Evolutionary conservation across 2,329 filamentous ascomycete genomes (phyloP).

Genomic region (Aureobasidium subglaciale): DNA sequence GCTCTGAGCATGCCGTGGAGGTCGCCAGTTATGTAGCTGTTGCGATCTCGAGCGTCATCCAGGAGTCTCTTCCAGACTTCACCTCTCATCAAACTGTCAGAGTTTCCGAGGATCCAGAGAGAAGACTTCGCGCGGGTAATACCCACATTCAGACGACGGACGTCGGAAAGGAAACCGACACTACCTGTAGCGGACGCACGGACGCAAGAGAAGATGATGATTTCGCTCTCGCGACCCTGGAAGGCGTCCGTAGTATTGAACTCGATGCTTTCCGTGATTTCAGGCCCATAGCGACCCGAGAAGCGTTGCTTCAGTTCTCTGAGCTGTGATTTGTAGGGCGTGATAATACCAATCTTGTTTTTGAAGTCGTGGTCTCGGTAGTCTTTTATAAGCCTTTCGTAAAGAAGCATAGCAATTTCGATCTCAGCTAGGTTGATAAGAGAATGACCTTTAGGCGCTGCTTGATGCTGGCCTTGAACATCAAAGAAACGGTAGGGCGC

Average conservation of each 20-base stretch:
- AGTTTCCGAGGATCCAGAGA: conserved; percentile 92
- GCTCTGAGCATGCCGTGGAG: conserved; percentile 48
- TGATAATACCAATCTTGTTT: conserved; percentile 92
- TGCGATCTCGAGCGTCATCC: conserved; percentile 66
- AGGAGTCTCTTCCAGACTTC: conserved; percentile 88
- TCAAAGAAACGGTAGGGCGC: conserved; percentile 97
- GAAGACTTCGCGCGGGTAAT: conserved; percentile 94
- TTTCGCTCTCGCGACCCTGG: conserved; percentile 90
- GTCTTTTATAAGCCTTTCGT: conserved; percentile 69
- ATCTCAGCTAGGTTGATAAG: conserved; percentile 84
- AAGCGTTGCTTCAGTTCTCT: conserved; percentile 73
- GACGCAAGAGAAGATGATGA: conserved; percentile 98
- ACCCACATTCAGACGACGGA: conserved; percentile 98
- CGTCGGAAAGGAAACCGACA: conserved; percentile 97
- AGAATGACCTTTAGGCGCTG: conserved; percentile 76
- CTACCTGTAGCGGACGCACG: conserved; percentile 86
- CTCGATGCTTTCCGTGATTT: conserved; percentile 72
- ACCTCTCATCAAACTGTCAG: conserved; percentile 74
- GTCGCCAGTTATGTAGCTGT: conserved; percentile 68
- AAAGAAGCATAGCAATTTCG: conserved; percentile 77
- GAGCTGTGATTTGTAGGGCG: conserved; percentile 92
- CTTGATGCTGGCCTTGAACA: conserved; percentile 78
- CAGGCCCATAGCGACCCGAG: conserved; percentile 61
- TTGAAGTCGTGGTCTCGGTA: conserved; percentile 61
- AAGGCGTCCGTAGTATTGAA: conserved; percentile 99